Conservation (phyloP, 768 basidiomycete species). For the Erythrobasidium yunnanense region DNA sequence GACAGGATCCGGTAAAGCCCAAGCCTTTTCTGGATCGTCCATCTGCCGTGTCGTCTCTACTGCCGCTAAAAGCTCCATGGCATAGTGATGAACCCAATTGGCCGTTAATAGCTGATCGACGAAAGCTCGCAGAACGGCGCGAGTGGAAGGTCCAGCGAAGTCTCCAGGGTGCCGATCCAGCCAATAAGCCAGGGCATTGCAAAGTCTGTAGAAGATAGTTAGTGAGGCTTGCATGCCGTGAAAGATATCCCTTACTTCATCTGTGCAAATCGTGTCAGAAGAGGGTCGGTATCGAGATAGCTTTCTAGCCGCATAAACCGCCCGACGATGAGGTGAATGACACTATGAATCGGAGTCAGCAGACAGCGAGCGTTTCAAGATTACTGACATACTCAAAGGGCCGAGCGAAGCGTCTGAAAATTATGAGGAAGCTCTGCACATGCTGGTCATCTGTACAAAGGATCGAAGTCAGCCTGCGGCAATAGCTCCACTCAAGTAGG, state of each 20-base stretch:
- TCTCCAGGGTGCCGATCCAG: conserved; percentile 36
- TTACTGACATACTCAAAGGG: conserved; percentile 30
- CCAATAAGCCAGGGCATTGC: conserved; percentile 34
- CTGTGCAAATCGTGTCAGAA: conserved; percentile 35
- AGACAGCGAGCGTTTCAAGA: neutral
- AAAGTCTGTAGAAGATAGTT: conserved; percentile 28
- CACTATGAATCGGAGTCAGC: conserved; percentile 2
- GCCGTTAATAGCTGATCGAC: conserved; percentile 29
- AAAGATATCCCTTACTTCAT: conserved; percentile 31
- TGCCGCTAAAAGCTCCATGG: conserved; percentile 34
- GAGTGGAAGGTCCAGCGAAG: conserved; percentile 30
- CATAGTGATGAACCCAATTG: conserved; percentile 37
- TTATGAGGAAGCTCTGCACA: conserved; percentile 36
- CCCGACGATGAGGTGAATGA: conserved; percentile 34
- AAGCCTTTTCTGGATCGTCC: conserved; percentile 29
- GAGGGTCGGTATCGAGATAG: conserved; percentile 29
- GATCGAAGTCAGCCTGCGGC: neutral
- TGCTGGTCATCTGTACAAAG: conserved; percentile 34
- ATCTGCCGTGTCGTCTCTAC: conserved; percentile 1
- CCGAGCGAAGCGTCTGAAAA: conserved; percentile 35
- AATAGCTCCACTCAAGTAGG: neutral
- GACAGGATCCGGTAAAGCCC: conserved; percentile 34
- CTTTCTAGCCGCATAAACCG: conserved; percentile 32
- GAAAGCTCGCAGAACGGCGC: conserved; percentile 28
- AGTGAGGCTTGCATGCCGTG: neutral